These are phyloP conservation scores for Xylaria sp. DNA, from an alignment of 2,329 filamentous ascomycete species.

Conservation along the genomic window DNA sequence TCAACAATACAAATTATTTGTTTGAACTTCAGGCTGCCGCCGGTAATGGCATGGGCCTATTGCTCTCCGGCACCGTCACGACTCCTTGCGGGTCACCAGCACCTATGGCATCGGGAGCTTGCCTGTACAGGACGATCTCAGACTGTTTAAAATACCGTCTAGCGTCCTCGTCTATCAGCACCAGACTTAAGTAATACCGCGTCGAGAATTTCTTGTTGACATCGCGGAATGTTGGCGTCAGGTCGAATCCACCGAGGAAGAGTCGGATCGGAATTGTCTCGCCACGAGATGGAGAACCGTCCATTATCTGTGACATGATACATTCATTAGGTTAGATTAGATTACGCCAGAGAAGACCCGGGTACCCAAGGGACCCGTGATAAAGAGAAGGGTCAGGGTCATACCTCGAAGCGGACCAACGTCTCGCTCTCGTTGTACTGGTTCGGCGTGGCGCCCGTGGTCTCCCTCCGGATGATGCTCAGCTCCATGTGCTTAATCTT, in stretches of 20 bases:
- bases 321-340: slow-evolving; percentile 21
- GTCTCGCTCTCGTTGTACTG: slow-evolving; percentile 99
- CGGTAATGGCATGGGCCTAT: slow-evolving; percentile 43
- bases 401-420: slow-evolving; percentile 91
- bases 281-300: slow-evolving; percentile 96
- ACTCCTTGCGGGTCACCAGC: slow-evolving; percentile 60
- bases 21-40: slow-evolving; percentile 40
- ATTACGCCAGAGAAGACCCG: neutral
- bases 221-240: slow-evolving; percentile 97
- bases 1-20: slow-evolving; percentile 12
- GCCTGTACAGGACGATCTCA: slow-evolving; percentile 95
- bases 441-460: slow-evolving; percentile 94
- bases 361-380: neutral
- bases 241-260: slow-evolving; percentile 96
- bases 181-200: slow-evolving; percentile 94
- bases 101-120: slow-evolving; percentile 70
- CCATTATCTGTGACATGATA: slow-evolving; percentile 81
- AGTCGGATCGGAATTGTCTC: slow-evolving; percentile 95
- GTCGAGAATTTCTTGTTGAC: slow-evolving; percentile 99
- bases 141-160: slow-evolving; percentile 99
- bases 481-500: slow-evolving; percentile 99
- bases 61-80: slow-evolving; percentile 54
- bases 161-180: slow-evolving; percentile 96
- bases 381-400: neutral
- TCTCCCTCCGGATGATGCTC: slow-evolving; percentile 96